phyloP scores from a whole-genome alignment of 1,284 basidiomycete genomes.

The Cryptococcus sp. region DNA sequence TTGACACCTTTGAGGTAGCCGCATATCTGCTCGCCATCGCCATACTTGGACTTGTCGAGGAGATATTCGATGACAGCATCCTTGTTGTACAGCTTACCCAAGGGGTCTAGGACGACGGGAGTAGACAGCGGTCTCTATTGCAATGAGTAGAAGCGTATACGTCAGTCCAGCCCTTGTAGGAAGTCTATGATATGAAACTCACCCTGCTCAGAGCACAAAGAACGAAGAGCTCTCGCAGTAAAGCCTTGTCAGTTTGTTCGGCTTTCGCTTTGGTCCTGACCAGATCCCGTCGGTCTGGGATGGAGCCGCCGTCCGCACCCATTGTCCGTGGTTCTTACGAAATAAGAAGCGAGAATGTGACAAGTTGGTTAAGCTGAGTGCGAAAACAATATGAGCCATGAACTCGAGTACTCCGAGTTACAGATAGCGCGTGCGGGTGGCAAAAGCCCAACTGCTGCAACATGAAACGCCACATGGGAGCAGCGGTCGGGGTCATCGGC shows the following conservation, averaged over 20 bases:
- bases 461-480: not conserved
- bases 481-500: too few species aligned
- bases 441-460: too few species aligned
- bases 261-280: slow-evolving; percentile 51
- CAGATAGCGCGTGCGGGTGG: not conserved
- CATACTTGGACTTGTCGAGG: slow-evolving; percentile 71
- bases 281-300: slow-evolving; percentile 53
- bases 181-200: slow-evolving; percentile 25
- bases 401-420: too few species aligned
- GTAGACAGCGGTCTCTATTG: slow-evolving; percentile 73
- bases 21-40: slow-evolving; percentile 80
- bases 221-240: slow-evolving; percentile 81
- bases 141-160: not conserved
- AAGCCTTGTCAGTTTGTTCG: slow-evolving; percentile 77
- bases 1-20: slow-evolving; percentile 84
- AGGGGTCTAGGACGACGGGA: slow-evolving; percentile 81
- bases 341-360: too few species aligned
- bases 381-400: too few species aligned
- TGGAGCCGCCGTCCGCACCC: slow-evolving; percentile 54
- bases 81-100: slow-evolving; percentile 93
- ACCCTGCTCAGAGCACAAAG: slow-evolving; percentile 92
- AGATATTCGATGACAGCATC: slow-evolving; percentile 85
- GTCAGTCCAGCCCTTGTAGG: not conserved
- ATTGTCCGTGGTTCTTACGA: slow-evolving; percentile 21
- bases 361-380: too few species aligned